Evolutionary conservation across 257 asterid species (phyloP), one percentile per base, ranked within the genome.

Genomic region (Solanum verrucosum): DNA sequence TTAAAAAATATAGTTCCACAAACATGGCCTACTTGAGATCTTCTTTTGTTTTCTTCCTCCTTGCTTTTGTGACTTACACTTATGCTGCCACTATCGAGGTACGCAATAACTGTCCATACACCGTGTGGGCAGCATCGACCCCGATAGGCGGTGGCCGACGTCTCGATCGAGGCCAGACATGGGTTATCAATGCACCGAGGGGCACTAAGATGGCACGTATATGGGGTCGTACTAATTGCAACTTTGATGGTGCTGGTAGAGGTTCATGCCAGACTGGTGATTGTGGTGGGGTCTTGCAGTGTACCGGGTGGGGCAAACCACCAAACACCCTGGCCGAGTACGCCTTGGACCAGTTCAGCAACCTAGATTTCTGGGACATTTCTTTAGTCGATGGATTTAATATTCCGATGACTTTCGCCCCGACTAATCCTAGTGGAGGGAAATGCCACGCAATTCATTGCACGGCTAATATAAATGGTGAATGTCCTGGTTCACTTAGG

Each of bases 321-420:
- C 98, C 95, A 0, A 93, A 95, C 88, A 95, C 98, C 5, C 83
- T 95, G 1, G 98, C 96, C 0, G 96, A 94, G 33, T 94, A 67
- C 35, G 93, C 88, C 0, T 86, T 93, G 18, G 93, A 94, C 89
- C 92, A 90, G 9, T 92, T 65, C 83, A 60, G 31, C 9, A 90
- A 92, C 83, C 77, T 88, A 7, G 98, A 93, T 84, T 94, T 92
- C 87, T 84, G 88, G 49, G 97, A 95, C 67, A 93, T 94, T 6
- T 95, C 98, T 2, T 82, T 92, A 0, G 91, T 93, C 7, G 98
- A 94, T 9, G 96, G 98, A 3, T 95, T 93, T 90, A 93, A 95
- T 11, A 91, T 95, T 3, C 93, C 96, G 0, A 89, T 91, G 90
- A 89, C 85, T 0, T 90, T 91, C 0, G 86, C 89, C 25, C 87